phyloP scores from a whole-genome alignment of 1,284 basidiomycete genomes.

The Boletus holoroseus region DNA sequence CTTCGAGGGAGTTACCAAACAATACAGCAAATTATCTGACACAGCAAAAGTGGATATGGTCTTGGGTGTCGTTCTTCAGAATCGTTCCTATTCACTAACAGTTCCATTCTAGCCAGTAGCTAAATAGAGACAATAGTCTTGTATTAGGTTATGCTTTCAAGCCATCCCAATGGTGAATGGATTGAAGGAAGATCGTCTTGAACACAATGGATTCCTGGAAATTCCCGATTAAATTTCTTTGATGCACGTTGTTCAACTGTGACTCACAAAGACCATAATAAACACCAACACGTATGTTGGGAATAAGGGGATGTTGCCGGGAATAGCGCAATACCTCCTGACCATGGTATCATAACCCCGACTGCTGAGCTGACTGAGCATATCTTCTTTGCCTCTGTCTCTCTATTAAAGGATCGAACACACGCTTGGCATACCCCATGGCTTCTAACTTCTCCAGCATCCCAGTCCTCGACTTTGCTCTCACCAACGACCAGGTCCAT shows the following conservation, averaged over 20 bases:
- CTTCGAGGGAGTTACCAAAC: too few species aligned
- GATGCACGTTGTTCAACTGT: background rate
- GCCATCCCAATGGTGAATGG: too few species aligned
- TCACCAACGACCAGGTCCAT: slow-evolving; percentile 18
- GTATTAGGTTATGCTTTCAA: too few species aligned
- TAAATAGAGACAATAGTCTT: too few species aligned
- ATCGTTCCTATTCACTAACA: too few species aligned
- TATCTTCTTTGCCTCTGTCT: background rate
- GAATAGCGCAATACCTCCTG: slow-evolving; percentile 21
- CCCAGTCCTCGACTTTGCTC: slow-evolving; percentile 32
- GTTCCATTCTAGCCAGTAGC: too few species aligned
- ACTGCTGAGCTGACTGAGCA: slow-evolving; percentile 7
- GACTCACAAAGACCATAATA: background rate
- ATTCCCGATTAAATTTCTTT: too few species aligned
- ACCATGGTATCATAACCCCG: slow-evolving; percentile 13
- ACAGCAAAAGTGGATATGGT: too few species aligned
- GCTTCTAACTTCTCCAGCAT: slow-evolving; percentile 32
- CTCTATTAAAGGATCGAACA: background rate
- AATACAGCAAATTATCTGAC: too few species aligned
- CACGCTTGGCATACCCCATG: slow-evolving; percentile 13
- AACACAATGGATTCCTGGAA: too few species aligned
- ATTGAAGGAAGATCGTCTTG: too few species aligned
- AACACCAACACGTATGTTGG: background rate
- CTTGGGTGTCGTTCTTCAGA: too few species aligned
- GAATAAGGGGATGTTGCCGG: background rate